These are phyloP conservation scores for Rhodotorula kratochvilovae DNA, from an alignment of 768 basidiomycete species.

Conservation along the genomic window DNA sequence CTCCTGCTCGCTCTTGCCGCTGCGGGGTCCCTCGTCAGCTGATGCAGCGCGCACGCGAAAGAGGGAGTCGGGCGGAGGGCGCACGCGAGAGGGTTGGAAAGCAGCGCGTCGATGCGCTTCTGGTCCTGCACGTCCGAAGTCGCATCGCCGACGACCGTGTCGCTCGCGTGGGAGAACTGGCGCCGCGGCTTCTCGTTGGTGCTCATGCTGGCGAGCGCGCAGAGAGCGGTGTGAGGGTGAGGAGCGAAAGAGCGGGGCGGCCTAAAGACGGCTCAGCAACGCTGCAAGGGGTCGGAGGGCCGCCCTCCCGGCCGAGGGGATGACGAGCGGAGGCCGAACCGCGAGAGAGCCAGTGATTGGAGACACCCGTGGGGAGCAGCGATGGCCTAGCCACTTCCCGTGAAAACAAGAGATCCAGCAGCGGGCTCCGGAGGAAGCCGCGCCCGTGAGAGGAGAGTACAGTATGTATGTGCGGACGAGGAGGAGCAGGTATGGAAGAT, in stretches of 20 bases:
- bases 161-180: background rate
- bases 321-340: too few relatives aligned
- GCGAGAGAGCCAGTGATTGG: too few relatives aligned
- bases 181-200: background rate
- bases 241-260: background rate
- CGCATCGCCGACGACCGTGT: background rate
- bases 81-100: conserved; percentile 17
- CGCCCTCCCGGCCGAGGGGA: too few relatives aligned
- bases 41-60: too few relatives aligned
- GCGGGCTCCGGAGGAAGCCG: too few relatives aligned
- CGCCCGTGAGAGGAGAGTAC: too few relatives aligned
- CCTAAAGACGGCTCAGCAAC: background rate
- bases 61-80: background rate
- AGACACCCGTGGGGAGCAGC: too few relatives aligned
- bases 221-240: background rate
- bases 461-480: too few relatives aligned
- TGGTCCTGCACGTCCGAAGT: background rate
- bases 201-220: background rate
- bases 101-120: background rate
- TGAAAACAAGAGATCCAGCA: too few relatives aligned
- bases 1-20: conserved; percentile 8
- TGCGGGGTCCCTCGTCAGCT: background rate
- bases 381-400: too few relatives aligned
- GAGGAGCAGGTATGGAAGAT: too few relatives aligned
- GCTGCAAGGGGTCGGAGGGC: too few relatives aligned